Evolutionary conservation across 257 asterid genomes (phyloP).

Genomic region (Coffea eugenioides): DNA sequence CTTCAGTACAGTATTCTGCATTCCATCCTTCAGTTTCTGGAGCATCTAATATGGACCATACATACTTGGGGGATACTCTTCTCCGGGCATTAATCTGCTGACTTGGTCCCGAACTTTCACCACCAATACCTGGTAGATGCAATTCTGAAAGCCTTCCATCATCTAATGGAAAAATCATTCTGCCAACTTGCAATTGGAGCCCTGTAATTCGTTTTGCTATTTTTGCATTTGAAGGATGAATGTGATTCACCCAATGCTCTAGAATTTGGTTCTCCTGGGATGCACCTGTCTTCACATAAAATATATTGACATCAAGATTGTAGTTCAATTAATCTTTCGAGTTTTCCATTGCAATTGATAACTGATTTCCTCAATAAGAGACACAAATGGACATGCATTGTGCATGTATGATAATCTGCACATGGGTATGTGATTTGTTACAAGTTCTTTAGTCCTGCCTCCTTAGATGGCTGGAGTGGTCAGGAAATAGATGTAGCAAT

Average conservation of each 20-base stretch:
- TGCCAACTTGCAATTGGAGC: constrained; percentile 58
- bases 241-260: constrained; percentile 64
- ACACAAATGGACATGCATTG: neutral
- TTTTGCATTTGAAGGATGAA: constrained; percentile 73
- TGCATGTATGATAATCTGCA: too few relatives aligned
- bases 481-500: neutral
- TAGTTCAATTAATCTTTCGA: neutral
- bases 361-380: neutral
- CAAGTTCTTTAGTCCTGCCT: neutral
- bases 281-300: constrained; percentile 35
- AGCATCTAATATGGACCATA: constrained; percentile 78
- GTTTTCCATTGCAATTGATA: neutral
- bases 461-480: neutral
- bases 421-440: neutral
- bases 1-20: constrained; percentile 76
- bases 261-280: constrained; percentile 34
- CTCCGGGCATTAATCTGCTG: constrained; percentile 41
- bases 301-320: constrained; percentile 4
- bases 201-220: constrained; percentile 60
- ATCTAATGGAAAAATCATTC: constrained; percentile 62
- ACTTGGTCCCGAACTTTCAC: constrained; percentile 58
- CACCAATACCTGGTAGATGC: constrained; percentile 65
- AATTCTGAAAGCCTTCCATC: constrained; percentile 90
- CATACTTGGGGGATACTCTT: constrained; percentile 50
- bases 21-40: constrained; percentile 97